Base-by-base conservation (phyloP, 129 eudicot genomes). In the Lactuca saligna region DNA sequence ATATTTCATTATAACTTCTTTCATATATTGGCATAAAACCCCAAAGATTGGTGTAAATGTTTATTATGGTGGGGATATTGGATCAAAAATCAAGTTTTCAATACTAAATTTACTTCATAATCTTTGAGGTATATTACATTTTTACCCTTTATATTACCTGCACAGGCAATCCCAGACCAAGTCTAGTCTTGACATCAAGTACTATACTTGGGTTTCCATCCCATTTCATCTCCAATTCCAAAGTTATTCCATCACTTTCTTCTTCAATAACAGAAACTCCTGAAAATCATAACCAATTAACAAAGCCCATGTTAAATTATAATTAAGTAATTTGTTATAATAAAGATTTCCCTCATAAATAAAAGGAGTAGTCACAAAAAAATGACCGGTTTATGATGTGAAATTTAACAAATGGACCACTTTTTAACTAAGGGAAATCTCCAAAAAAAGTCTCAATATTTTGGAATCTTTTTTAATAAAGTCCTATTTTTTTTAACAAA, bases 181-280 rank as follows among this genome's bases (percentile, higher is more conserved):
- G 85, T 72, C 86, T 82, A 63, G 98, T 92, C 85, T 84, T 88
- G 76, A 92, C 88, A 81, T 86, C 98, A 69, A 92, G 96, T 70
- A 92, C 46, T 71, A 92, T 92, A 77, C 79, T 89, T 25, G 98
- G 98, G 75, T 92, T 92, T 4, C 98, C 98, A 76, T 92, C 98
- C 98, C 98, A 92, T 32, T 92, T 86, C 95, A 92, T 81, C 80
- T 92, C 98, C 50, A 92, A 56, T 79, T 92, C 98, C 88, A 92
- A 82, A 57, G 96, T 92, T 75, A 88, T 82, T 72, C 96, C 98
- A 55, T 85, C 96, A 53, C 66, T 62, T 53, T 82, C 88, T 70
- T 82, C 96, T 65, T 92, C 98, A 65, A 88, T 67, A 15, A 92
- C 83, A 33, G 88, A 82, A 81, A 92, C 81, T 70, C 98, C 98